Conservation (phyloP, 805 yeast species). For the Debaryomyces tyrocola region DNA sequence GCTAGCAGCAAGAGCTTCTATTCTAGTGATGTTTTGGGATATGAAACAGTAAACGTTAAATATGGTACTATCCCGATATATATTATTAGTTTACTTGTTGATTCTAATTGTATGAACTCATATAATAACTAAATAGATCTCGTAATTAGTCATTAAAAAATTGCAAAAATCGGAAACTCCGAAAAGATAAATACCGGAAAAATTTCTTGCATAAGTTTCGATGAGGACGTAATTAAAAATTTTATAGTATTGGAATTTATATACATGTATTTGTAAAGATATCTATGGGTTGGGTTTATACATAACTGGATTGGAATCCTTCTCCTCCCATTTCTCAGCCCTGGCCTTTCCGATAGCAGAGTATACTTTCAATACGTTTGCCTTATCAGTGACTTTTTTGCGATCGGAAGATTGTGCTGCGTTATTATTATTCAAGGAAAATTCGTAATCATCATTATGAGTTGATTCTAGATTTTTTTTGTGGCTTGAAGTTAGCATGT, state of each 20-base stretch:
- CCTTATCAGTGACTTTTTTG: conserved; percentile 1
- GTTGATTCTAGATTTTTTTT: conserved; percentile 1
- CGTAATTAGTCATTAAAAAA: too few relatives aligned
- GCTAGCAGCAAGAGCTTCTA: too few relatives aligned
- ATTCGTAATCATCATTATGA: not conserved
- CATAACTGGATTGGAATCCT: conserved; percentile 21
- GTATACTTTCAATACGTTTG: conserved; percentile 19
- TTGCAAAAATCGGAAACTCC: not conserved
- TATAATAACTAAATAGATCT: too few relatives aligned
- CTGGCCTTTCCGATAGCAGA: conserved; percentile 28
- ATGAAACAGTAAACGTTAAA: too few relatives aligned
- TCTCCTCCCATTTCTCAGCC: conserved; percentile 21
- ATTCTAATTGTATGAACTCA: too few relatives aligned
- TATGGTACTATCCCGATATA: too few relatives aligned
- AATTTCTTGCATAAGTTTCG: not conserved
- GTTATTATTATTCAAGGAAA: not conserved
- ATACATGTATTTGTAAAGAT: not conserved
- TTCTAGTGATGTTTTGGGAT: too few relatives aligned
- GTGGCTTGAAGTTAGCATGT: conserved; percentile 5
- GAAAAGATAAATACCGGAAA: not conserved
- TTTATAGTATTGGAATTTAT: not conserved
- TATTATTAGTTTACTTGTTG: too few relatives aligned
- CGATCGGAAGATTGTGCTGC: conserved; percentile 3
- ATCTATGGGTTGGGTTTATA: conserved; percentile 13
- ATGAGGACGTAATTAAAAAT: not conserved